Base-by-base conservation (phyloP, 768 basidiomycete species). In the Mycena leptocephala region DNA sequence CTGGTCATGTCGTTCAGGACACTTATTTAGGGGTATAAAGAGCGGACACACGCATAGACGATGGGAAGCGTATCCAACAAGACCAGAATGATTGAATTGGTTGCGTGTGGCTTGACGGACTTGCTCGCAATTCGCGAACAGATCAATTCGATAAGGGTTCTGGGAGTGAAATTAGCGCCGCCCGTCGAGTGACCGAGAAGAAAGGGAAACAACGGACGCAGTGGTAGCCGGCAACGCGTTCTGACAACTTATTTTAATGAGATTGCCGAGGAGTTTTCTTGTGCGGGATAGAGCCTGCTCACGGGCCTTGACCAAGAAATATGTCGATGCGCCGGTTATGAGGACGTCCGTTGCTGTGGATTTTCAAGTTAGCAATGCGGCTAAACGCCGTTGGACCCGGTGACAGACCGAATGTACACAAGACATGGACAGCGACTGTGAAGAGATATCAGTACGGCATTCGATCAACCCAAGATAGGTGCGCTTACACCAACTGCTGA, bases 321-420 rank as follows among this genome's bases (percentile, higher is more conserved):
- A 56, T 8, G 68, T 70, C 26, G 68, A 56, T 56, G 32, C 28
- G 26, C 10, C 53, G 37, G 68, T 70, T 37, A 70, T 70, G 53
- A 70, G 68, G 68, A 70, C 28, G 41, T 70, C 68, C n/a, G 68
- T 56, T 18, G 41, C 68, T 70, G 22, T n/a, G n/a, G n/a, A n/a
- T n/a, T n/a, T n/a, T n/a, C n/a, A n/a, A n/a, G n/a, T n/a, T n/a
- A n/a, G n/a, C n/a, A n/a, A n/a, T n/a, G n/a, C n/a, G n/a, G n/a
- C n/a, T n/a, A n/a, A n/a, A n/a, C n/a, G n/a, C n/a, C n/a, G n/a
- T n/a, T n/a, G n/a, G n/a, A n/a, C n/a, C n/a, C n/a, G n/a, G n/a
- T n/a, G n/a, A n/a, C n/a, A n/a, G n/a, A n/a, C n/a, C n/a, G n/a
- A 72, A 72, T 46, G 61, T 55, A 43, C 71, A 51, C 35, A 51